Conservation (phyloP, 352 stramenopile genomes). For the Peronospora farinosa region DNA sequence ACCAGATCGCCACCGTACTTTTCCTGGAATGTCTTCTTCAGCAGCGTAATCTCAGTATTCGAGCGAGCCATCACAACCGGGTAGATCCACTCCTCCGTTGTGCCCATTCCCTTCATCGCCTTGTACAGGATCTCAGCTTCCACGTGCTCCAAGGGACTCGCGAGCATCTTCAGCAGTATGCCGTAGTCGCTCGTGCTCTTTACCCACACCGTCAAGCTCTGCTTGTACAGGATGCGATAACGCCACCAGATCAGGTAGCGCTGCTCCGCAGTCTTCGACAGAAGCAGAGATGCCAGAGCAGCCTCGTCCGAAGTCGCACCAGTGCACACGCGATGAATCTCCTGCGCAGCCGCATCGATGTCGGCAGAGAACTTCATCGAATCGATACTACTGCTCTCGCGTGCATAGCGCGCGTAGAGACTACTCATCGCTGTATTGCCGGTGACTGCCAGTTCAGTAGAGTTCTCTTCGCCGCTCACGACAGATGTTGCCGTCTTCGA, state of each 20-base stretch:
- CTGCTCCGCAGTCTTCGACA: constrained; percentile 20
- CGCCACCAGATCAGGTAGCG: constrained; percentile 28
- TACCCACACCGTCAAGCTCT: constrained; percentile 49
- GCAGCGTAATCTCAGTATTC: constrained; percentile 52
- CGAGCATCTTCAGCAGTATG: constrained; percentile 63
- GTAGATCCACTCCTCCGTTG: constrained; percentile 47
- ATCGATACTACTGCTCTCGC: not conserved
- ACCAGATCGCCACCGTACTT: constrained; percentile 44
- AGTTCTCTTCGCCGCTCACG: not conserved
- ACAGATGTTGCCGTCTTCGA: constrained; percentile 1
- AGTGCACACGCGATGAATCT: constrained; percentile 28
- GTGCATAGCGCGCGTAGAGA: too few species aligned
- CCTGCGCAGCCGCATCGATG: constrained; percentile 36
- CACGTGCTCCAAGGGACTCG: constrained; percentile 58
- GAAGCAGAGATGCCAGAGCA: constrained; percentile 15
- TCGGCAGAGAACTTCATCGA: constrained; percentile 21
- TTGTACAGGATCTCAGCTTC: constrained; percentile 61
- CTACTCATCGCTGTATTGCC: too few species aligned
- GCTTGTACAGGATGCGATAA: constrained; percentile 43
- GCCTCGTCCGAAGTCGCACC: constrained; percentile 9
- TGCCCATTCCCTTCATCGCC: constrained; percentile 68
- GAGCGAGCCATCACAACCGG: constrained; percentile 61
- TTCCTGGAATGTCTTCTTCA: constrained; percentile 63
- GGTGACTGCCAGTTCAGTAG: too few species aligned
- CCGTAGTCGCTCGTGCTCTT: constrained; percentile 50